These are phyloP conservation scores for Zymoseptoria tritici DNA, from an alignment of 2,329 filamentous ascomycete genomes.

Conservation along the genomic window DNA sequence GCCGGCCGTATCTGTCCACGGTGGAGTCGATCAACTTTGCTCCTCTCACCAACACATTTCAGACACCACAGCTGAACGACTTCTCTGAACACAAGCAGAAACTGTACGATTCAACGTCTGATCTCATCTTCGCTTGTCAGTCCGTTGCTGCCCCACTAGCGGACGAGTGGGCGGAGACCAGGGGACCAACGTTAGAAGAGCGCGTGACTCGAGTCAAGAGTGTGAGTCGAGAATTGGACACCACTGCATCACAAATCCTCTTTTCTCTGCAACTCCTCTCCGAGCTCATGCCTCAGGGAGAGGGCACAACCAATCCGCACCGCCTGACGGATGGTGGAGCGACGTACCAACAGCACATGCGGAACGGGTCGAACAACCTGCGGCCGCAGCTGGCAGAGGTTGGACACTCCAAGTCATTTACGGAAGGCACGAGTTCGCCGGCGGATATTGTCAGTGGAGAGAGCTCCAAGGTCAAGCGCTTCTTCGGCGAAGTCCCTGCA, in stretches of 20 bases:
- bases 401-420: constrained; percentile 58
- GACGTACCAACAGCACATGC: constrained; percentile 23
- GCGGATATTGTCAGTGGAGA: constrained; percentile 28
- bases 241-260: constrained; percentile 76
- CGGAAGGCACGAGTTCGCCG: constrained; percentile 44
- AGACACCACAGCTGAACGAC: constrained; percentile 77
- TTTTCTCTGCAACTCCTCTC: constrained; percentile 82
- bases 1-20: constrained; percentile 80
- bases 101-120: constrained; percentile 86
- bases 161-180: constrained; percentile 93
- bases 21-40: constrained; percentile 89
- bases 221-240: constrained; percentile 73
- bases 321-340: constrained; percentile 30
- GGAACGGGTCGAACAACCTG: constrained; percentile 31
- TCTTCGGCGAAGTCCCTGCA: background rate
- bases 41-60: constrained; percentile 66
- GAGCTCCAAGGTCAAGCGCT: constrained; percentile 39
- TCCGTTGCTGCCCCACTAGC: constrained; percentile 82
- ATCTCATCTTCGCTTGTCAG: constrained; percentile 81
- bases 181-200: constrained; percentile 81
- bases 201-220: constrained; percentile 72
- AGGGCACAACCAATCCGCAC: constrained; percentile 34
- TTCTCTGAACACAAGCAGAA: constrained; percentile 89
- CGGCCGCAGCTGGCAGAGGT: constrained; percentile 48
- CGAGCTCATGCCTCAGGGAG: constrained; percentile 60